Conservation (phyloP, 768 basidiomycete genomes). For the Lactarius sanguifluus region DNA sequence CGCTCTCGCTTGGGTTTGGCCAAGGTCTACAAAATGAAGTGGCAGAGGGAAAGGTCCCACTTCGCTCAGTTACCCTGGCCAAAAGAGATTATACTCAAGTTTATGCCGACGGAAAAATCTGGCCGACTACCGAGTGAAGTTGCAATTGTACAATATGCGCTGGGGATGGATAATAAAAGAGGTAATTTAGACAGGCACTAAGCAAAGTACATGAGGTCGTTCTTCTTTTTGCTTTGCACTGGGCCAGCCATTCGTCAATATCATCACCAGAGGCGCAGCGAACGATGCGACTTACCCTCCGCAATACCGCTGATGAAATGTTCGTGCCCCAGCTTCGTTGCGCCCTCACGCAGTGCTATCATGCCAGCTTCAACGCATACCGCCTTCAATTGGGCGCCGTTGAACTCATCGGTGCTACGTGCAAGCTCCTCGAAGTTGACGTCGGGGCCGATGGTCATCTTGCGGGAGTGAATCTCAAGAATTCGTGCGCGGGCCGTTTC, state of each 20-base stretch:
- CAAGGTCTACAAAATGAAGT: too few relatives aligned
- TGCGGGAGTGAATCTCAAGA: conserved; percentile 94
- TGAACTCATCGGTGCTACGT: conserved; percentile 96
- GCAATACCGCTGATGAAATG: conserved; percentile 93
- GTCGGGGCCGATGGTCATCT: conserved; percentile 84
- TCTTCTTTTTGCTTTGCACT: conserved; percentile 99
- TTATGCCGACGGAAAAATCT: background rate
- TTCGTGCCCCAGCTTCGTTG: conserved; percentile 85
- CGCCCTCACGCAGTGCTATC: conserved; percentile 95
- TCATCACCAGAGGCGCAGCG: conserved; percentile 4
- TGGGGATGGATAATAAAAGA: conserved; percentile 18
- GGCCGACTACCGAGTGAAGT: background rate
- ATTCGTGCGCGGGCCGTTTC: conserved; percentile 96
- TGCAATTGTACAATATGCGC: conserved; percentile 21
- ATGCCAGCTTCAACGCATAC: conserved; percentile 99
- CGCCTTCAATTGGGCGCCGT: conserved; percentile 95
- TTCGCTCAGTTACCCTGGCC: too few relatives aligned
- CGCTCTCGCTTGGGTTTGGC: too few relatives aligned
- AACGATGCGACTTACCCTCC: conserved; percentile 56
- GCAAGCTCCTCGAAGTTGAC: conserved; percentile 98
- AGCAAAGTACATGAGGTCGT: conserved; percentile 92
- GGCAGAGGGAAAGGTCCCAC: too few relatives aligned
- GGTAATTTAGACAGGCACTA: conserved; percentile 40
- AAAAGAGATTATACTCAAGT: background rate
- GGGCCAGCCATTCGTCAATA: conserved; percentile 33